These are phyloP conservation scores for Daedalea quercina DNA, from an alignment of 768 basidiomycete genomes.

Conservation along the genomic window DNA sequence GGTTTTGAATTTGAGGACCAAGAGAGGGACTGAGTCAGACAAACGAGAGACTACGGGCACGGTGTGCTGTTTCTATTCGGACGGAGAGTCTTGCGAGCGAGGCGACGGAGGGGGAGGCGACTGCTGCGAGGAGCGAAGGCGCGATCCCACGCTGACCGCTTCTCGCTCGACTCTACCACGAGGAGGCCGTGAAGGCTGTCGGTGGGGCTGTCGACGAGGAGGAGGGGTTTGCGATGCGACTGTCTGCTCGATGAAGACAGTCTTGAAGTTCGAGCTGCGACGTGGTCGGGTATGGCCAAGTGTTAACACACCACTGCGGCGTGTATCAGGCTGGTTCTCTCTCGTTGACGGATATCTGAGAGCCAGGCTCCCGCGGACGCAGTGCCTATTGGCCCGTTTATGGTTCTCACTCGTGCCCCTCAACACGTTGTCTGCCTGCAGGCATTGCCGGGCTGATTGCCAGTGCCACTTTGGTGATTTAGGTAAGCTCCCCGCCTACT, in stretches of 20 bases:
- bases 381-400: conserved; percentile 22
- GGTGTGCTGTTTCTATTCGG: conserved; percentile 15
- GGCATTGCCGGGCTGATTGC: conserved; percentile 20
- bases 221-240: conserved; percentile 12
- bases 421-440: conserved; percentile 27
- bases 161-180: conserved; percentile 5
- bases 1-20: conserved; percentile 16
- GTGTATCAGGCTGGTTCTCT: conserved; percentile 7
- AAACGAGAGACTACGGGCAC: conserved; percentile 17
- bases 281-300: conserved; percentile 14
- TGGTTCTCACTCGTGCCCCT: conserved; percentile 15
- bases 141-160: conserved; percentile 11
- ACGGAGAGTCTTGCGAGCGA: conserved; percentile 10
- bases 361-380: conserved; percentile 15
- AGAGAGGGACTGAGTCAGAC: conserved; percentile 11
- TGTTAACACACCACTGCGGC: conserved; percentile 20
- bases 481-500: conserved; percentile 19
- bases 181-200: conserved; percentile 6
- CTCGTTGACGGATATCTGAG: conserved; percentile 9
- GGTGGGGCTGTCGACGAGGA: conserved; percentile 8
- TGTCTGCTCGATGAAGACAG: conserved; percentile 12
- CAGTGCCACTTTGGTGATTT: conserved; percentile 19
- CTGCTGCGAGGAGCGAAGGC: conserved; percentile 6
- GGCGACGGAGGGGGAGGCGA: not conserved
- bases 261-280: conserved; percentile 18